Evolutionary conservation across 192 early-diverging fungal species (phyloP).

Genomic region (Globomyces pollinis-pini): DNA sequence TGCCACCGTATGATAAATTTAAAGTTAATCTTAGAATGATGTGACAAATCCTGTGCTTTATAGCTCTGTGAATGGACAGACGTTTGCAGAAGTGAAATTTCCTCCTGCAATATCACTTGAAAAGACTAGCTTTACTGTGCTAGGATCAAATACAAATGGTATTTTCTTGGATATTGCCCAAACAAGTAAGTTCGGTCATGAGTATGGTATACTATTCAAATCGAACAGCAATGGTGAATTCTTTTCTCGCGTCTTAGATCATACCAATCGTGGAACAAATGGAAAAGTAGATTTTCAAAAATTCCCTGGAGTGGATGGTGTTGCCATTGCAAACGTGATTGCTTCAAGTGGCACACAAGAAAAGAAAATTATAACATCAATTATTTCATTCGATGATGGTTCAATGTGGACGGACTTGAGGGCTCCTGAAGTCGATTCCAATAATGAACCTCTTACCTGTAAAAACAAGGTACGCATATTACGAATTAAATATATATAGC

Average conservation of each 20-base stretch:
- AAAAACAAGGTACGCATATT: not conserved
- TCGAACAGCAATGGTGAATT: conserved; percentile 79
- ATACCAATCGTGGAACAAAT: conserved; percentile 68
- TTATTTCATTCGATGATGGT: conserved; percentile 90
- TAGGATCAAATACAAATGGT: conserved; percentile 65
- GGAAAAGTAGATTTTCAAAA: conserved; percentile 88
- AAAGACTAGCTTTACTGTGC: conserved; percentile 68
- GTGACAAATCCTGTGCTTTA: conserved; percentile 49
- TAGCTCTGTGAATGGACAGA: conserved; percentile 68
- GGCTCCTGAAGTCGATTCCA: conserved; percentile 41
- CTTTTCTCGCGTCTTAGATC: conserved; percentile 65
- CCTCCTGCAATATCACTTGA: conserved; percentile 71
- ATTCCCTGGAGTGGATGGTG: conserved; percentile 76
- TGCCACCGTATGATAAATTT: conserved; percentile 40
- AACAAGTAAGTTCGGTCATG: conserved; percentile 29
- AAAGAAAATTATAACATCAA: conserved; percentile 56
- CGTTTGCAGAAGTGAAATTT: conserved; percentile 68
- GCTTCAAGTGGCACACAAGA: conserved; percentile 29
- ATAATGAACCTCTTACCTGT: conserved; percentile 11
- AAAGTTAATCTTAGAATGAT: conserved; percentile 25
- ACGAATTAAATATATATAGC: not conserved
- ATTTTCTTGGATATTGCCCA: conserved; percentile 38
- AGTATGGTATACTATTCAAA: conserved; percentile 83
- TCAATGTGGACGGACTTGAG: conserved; percentile 57
- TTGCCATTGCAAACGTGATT: conserved; percentile 71